Evolutionary conservation across 2,329 filamentous ascomycete species (phyloP), one percentile per base, ranked within the genome.

Genomic region (Fusarium veterinarium): DNA sequence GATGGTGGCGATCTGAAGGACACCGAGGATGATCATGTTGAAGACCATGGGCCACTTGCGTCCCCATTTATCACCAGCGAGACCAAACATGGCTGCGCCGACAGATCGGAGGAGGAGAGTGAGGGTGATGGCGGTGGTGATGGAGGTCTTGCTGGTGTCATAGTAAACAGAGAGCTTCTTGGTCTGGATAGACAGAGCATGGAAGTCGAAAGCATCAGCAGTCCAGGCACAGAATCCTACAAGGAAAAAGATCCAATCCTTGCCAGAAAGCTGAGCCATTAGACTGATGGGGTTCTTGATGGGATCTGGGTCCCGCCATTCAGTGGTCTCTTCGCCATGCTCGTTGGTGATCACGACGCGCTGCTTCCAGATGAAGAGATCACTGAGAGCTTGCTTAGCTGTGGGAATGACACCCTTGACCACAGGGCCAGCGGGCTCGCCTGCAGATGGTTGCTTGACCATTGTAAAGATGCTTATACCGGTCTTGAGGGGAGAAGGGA

Each of bases 191-290:
- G 91, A 93, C 13, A 95, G 86, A 31, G 93, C 92, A 81, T 95
- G 92, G 79, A 95, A 95, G 81, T 95, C 93, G 79, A 95, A 95
- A 7, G 93, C 93, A 80, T 95, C 93, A 63, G 92, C 93, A 3
- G 90, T 92, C 93, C 93, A 95, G 20, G 92, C 91, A 38, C 87
- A 81, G 78, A 95, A 90, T 6, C 92, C 93, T 16, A 94, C 91
- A 44, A 92, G 72, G 83, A 95, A 91, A 84, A 93, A 95, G 20
- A 93, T 78, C 93, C 93, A 95, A 78, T 92, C 90, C 67, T 86
- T 88, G 30, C 84, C 83, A 6, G 86, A 87, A 20, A 96, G 86
- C 81, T 91, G 87, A 33, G 85, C 86, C 69, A 94, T 84, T 35
- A 95, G 85, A 41, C 86, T 89, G 81, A 95, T 83, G 42, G 93